A percentile compares a stretch with the other conserved stretches of the same genome.
phyloP scores from a whole-genome alignment of 805 yeast genomes.

The Wickerhamiella domercqiae region DNA sequence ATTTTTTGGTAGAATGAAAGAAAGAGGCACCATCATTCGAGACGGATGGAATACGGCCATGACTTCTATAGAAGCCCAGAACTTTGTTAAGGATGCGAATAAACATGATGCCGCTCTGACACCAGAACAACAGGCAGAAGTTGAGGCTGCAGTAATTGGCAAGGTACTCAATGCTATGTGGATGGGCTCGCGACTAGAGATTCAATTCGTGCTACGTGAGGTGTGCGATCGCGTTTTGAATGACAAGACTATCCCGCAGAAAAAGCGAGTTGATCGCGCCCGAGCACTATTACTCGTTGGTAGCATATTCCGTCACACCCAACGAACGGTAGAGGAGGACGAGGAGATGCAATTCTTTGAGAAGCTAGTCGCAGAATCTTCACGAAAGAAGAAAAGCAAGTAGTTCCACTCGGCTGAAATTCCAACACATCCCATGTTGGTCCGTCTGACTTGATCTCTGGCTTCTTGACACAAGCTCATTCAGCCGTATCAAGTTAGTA shows the following conservation, averaged over 20 bases:
- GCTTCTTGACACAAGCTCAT: too few relatives aligned
- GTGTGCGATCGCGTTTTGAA: constrained; percentile 65
- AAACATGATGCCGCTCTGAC: constrained; percentile 43
- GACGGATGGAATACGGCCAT: constrained; percentile 71
- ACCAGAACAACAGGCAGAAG: constrained; percentile 52
- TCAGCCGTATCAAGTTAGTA: too few relatives aligned
- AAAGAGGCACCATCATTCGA: constrained; percentile 68
- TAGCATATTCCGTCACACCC: constrained; percentile 44
- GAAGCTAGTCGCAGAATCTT: constrained; percentile 79
- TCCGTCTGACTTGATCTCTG: too few relatives aligned
- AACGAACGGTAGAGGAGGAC: constrained; percentile 74
- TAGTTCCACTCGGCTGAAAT: constrained; percentile 16
- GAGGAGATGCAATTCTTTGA: constrained; percentile 85
- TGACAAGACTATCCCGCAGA: constrained; percentile 46
- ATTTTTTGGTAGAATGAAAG: constrained; percentile 63
- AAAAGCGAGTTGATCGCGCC: constrained; percentile 59
- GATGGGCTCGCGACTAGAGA: constrained; percentile 84
- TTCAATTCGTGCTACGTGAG: constrained; percentile 60
- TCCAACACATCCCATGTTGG: neutral
- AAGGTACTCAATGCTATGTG: constrained; percentile 88
- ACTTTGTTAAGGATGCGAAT: constrained; percentile 56
- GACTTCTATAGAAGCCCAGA: constrained; percentile 78
- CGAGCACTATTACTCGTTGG: constrained; percentile 65
- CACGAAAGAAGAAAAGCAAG: constrained; percentile 38
- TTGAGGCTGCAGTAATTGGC: constrained; percentile 72